These are phyloP conservation scores for Cyanodermella asteris DNA, from an alignment of 2,329 filamentous ascomycete genomes.

Conservation along the genomic window DNA sequence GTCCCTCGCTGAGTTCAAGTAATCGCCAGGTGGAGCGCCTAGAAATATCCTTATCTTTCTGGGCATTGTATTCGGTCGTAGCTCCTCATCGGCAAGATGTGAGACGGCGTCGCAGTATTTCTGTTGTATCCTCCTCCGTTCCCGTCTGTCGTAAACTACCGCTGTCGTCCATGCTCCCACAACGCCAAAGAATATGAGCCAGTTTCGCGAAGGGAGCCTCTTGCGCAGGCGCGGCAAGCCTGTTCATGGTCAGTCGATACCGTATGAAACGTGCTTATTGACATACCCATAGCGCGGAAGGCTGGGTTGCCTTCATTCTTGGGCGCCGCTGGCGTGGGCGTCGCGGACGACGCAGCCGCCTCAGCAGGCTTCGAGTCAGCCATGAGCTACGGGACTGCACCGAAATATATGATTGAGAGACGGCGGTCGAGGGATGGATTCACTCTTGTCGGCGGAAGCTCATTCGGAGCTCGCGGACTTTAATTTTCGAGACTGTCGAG, in stretches of 20 bases:
- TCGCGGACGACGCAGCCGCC: slow-evolving; percentile 15
- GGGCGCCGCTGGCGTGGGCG: slow-evolving; percentile 19
- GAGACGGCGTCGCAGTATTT: slow-evolving; percentile 76
- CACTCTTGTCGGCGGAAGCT: too few relatives aligned
- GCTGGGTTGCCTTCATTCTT: slow-evolving; percentile 40
- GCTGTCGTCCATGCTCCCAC: slow-evolving; percentile 57
- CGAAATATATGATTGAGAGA: too few relatives aligned
- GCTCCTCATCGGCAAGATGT: slow-evolving; percentile 55
- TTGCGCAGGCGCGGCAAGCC: slow-evolving; percentile 66
- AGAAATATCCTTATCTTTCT: slow-evolving; percentile 73
- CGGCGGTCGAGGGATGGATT: too few relatives aligned
- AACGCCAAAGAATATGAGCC: slow-evolving; percentile 82
- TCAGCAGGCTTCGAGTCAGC: slow-evolving; percentile 6
- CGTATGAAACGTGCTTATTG: background rate
- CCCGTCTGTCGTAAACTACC: slow-evolving; percentile 75
- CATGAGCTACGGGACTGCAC: slow-evolving; percentile 4
- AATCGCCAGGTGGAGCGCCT: slow-evolving; percentile 67
- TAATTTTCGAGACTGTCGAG: too few relatives aligned
- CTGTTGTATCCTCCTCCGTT: slow-evolving; percentile 65
- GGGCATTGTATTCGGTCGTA: slow-evolving; percentile 52
- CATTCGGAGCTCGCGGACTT: too few relatives aligned
- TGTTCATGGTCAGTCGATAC: slow-evolving; percentile 13
- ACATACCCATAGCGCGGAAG: slow-evolving; percentile 44
- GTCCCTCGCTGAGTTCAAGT: slow-evolving; percentile 64
- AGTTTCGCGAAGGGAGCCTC: slow-evolving; percentile 83